These are phyloP conservation scores for Paulownia fortunei DNA, from an alignment of 257 asterid species.

Conservation along the genomic window DNA sequence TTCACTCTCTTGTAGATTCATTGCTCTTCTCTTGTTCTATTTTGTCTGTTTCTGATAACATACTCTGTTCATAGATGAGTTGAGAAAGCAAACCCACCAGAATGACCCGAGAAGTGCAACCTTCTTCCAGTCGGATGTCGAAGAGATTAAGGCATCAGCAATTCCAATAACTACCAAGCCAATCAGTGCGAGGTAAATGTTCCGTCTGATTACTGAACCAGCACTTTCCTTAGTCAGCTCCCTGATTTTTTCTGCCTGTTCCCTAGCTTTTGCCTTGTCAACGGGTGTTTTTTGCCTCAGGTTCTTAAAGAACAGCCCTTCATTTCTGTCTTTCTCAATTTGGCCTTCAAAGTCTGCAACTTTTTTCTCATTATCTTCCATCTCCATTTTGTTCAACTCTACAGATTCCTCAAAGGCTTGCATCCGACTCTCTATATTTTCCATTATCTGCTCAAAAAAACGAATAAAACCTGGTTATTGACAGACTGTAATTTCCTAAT, in stretches of 20 bases:
- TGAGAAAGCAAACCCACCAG: constrained; percentile 82
- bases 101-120: constrained; percentile 70
- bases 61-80: constrained; percentile 70
- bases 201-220: constrained; percentile 66
- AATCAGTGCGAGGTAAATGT: constrained; percentile 71
- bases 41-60: constrained; percentile 54
- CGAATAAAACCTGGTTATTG: constrained; percentile 17
- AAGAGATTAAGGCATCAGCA: constrained; percentile 57
- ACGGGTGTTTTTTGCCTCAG: constrained; percentile 54
- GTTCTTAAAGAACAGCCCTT: constrained; percentile 85
- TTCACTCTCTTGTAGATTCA: constrained; percentile 46
- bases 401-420: constrained; percentile 86
- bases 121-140: constrained; percentile 69
- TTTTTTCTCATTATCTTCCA: constrained; percentile 65
- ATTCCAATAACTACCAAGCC: constrained; percentile 70
- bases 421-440: constrained; percentile 76
- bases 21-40: constrained; percentile 44
- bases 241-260: constrained; percentile 65
- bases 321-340: constrained; percentile 69
- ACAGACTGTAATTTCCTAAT: not conserved
- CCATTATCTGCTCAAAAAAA: constrained; percentile 81
- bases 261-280: constrained; percentile 63
- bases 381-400: constrained; percentile 71
- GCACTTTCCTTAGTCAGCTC: constrained; percentile 62
- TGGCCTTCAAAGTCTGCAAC: constrained; percentile 66